Conservation (phyloP, 2,329 filamentous ascomycete genomes). For the Aspergillus thermomutatus region DNA sequence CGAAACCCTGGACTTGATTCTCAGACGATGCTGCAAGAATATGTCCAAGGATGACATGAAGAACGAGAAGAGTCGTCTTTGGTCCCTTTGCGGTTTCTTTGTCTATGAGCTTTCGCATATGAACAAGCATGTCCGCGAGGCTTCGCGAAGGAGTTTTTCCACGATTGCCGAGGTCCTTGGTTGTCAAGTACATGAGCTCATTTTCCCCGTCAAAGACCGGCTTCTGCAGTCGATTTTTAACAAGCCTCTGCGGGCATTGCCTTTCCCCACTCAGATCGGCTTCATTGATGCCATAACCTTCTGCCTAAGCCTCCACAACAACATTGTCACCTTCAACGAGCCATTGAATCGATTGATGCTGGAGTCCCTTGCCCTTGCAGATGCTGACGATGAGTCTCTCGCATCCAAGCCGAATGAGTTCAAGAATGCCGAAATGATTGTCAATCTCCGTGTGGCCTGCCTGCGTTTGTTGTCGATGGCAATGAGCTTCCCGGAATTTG, state of each 20-base stretch:
- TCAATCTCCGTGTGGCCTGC: constrained; percentile 87
- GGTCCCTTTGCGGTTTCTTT: constrained; percentile 77
- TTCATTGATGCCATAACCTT: constrained; percentile 98
- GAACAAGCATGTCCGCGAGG: constrained; percentile 90
- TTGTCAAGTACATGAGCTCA: constrained; percentile 79
- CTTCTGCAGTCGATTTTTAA: constrained; percentile 90
- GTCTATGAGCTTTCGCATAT: constrained; percentile 89
- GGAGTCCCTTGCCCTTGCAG: constrained; percentile 89
- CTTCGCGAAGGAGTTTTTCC: constrained; percentile 75
- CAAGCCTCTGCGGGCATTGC: constrained; percentile 87
- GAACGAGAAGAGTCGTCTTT: constrained; percentile 63
- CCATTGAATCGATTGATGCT: constrained; percentile 84
- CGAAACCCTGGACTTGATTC: constrained; percentile 73
- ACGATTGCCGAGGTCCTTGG: constrained; percentile 75
- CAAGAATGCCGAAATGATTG: constrained; percentile 90
- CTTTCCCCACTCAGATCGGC: constrained; percentile 92
- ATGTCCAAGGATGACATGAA: constrained; percentile 76
- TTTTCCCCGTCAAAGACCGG: constrained; percentile 85
- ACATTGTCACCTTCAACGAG: constrained; percentile 90
- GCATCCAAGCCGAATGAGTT: constrained; percentile 92
- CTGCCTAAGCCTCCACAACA: constrained; percentile 81
- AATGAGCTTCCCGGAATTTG: constrained; percentile 89
- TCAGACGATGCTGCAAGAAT: constrained; percentile 74
- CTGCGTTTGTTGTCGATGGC: constrained; percentile 90
- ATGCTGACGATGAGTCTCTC: constrained; percentile 89